Base-by-base conservation (phyloP, 805 yeast genomes). In the Candida ipomoeae region DNA sequence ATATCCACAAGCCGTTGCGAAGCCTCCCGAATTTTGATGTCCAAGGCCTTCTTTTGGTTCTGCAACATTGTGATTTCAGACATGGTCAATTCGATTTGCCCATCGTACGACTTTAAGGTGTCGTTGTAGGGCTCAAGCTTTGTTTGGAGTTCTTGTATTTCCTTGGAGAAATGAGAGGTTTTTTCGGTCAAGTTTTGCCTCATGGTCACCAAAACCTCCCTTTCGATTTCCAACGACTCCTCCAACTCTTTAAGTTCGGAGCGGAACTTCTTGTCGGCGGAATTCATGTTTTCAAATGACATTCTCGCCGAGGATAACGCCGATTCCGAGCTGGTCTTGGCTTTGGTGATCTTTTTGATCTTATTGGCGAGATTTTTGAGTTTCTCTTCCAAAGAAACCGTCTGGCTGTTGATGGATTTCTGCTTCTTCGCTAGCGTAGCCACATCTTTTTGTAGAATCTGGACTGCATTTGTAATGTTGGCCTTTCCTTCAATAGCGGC, bases 61-160 rank as follows among this genome's bases (percentile, higher is more conserved):
- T 69, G 61, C 7, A 86, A 60, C 64, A 88, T 75, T 21, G 81
- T 80, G n/a, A 88, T 74, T 52, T 84, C 81, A 6, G 88, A 80
- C 46, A 79, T 74, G 3, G 83, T 79, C n/a, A 88, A 77, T 46
- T 83, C 79, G 6, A 86, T 77, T 42, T 82, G 82, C 13, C 86
- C 78, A 49, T 82, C 82, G 50, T 84, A 83, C 14, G 78, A 77
- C 52, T 79, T 83, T 31, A 90, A 69, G 55, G 82, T 78, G 26
- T 79, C 84, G 52, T 81, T 82, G 91, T 95, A 89, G 0, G 98
- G 99, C 56, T 87, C 91, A 6, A 89, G 68, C 52, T 84, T 75
- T 6, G 73, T 75, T 62, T 88, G 91, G 37, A 83, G 68, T 13
- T 61, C 58, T 56, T 81, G 86, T 46, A 91, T 85, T 59, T 87